phyloP scores from a whole-genome alignment of 2,329 filamentous ascomycete species.

The Lomentospora prolificans region DNA sequence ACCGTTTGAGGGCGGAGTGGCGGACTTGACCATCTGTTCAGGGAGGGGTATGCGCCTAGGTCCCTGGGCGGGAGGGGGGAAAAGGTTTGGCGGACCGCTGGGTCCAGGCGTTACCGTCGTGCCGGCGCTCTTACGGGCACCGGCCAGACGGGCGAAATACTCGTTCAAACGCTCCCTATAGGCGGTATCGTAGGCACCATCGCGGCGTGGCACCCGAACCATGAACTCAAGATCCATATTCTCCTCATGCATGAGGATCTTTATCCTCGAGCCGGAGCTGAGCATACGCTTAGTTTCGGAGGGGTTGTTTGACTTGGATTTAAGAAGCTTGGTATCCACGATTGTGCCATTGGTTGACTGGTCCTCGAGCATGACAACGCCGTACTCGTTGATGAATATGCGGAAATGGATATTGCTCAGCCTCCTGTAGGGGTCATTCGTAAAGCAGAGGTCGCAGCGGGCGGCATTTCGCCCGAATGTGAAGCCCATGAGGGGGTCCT shows the following conservation, averaged over 20 bases:
- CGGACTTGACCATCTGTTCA: not conserved
- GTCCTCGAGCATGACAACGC: conserved; percentile 85
- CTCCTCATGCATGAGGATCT: conserved; percentile 48
- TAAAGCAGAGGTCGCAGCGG: conserved; percentile 63
- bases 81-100: conserved; percentile 4
- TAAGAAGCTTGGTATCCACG: conserved; percentile 64
- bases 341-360: conserved; percentile 92
- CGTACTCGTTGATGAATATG: conserved; percentile 80
- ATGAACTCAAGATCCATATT: conserved; percentile 63
- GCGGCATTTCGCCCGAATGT: conserved; percentile 69
- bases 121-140: not conserved
- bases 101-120: conserved; percentile 1
- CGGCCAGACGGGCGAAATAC: conserved; percentile 43
- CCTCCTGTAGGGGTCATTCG: conserved; percentile 56
- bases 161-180: conserved; percentile 61
- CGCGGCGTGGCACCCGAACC: conserved; percentile 71
- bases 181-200: conserved; percentile 52
- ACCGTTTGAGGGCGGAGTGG: conserved; percentile 7
- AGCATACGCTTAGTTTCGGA: conserved; percentile 49
- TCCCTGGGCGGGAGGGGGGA: conserved; percentile 1
- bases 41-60: not conserved
- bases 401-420: conserved; percentile 95
- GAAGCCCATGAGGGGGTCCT: conserved; percentile 63
- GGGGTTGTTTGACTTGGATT: conserved; percentile 23
- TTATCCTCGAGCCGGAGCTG: conserved; percentile 61